Conservation (phyloP, 805 yeast genomes). For the Cyberlindnera lachancei region DNA sequence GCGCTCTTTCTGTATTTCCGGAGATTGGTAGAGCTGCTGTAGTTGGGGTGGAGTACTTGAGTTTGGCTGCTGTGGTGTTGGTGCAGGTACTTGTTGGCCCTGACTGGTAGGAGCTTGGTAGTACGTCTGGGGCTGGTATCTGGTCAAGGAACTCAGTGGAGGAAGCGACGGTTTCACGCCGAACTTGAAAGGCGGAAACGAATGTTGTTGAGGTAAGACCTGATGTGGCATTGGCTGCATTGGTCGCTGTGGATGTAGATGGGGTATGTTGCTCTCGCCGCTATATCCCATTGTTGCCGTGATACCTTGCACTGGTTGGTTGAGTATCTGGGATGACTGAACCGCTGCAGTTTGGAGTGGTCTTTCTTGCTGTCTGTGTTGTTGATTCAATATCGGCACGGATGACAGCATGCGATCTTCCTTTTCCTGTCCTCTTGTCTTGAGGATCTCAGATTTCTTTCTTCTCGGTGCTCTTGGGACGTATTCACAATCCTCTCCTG, state of each 20-base stretch:
- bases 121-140: not conserved
- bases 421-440: slow-evolving; percentile 22
- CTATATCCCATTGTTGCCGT: too few relatives aligned
- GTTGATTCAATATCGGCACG: slow-evolving; percentile 2
- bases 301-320: too few relatives aligned
- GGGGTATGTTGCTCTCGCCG: too few relatives aligned
- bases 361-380: slow-evolving; percentile 1
- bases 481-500: slow-evolving; percentile 33
- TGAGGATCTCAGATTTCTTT: slow-evolving; percentile 23
- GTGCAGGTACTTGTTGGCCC: not conserved
- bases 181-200: not conserved
- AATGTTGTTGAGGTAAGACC: not conserved
- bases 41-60: slow-evolving; percentile 1
- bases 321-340: not conserved
- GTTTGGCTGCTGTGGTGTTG: slow-evolving; percentile 4
- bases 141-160: slow-evolving; percentile 5
- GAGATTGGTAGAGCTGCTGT: slow-evolving; percentile 2
- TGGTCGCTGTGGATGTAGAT: too few relatives aligned
- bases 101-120: not conserved
- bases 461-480: slow-evolving; percentile 37
- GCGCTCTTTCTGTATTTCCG: not conserved
- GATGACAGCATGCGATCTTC: slow-evolving; percentile 1
- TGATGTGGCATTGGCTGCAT: not conserved
- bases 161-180: slow-evolving; percentile 1
- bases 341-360: too few relatives aligned